Percentiles rank a stretch among this genome's conserved stretches.
phyloP scores from a whole-genome alignment of 2,329 filamentous ascomycete species.

The Cercospora canescens region DNA sequence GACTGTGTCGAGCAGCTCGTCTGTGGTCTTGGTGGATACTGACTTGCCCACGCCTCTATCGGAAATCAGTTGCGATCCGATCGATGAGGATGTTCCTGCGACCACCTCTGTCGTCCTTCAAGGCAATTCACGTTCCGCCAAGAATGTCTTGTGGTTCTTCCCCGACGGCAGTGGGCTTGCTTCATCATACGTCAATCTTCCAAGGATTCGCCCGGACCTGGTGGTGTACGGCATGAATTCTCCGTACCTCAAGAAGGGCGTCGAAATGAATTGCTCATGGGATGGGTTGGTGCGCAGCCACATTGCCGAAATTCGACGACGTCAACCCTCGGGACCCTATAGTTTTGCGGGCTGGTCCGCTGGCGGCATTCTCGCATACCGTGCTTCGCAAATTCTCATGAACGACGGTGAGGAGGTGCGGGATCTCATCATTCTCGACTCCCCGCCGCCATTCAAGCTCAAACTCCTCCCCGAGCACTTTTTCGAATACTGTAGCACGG shows the following conservation, averaged over 20 bases:
- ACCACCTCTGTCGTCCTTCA: conserved; percentile 59
- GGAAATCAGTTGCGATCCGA: conserved; percentile 39
- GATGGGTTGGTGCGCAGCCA: conserved; percentile 66
- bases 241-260: conserved; percentile 69
- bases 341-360: conserved; percentile 58
- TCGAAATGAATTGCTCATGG: conserved; percentile 65
- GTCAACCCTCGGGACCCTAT: conserved; percentile 65
- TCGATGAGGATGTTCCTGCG: conserved; percentile 47
- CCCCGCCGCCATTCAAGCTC: conserved; percentile 54
- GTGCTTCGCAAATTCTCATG: conserved; percentile 51
- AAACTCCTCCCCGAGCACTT: conserved; percentile 56
- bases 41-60: conserved; percentile 50
- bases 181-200: conserved; percentile 66
- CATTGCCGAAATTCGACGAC: conserved; percentile 68
- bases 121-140: conserved; percentile 57
- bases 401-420: conserved; percentile 51
- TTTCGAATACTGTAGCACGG: conserved; percentile 71
- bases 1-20: conserved; percentile 24
- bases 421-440: conserved; percentile 54
- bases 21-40: no score
- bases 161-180: conserved; percentile 60
- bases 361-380: conserved; percentile 57
- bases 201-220: conserved; percentile 54
- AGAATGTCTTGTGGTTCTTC: conserved; percentile 55
- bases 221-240: conserved; percentile 62